Evolutionary conservation across 2,329 filamentous ascomycete genomes (phyloP), one percentile per base, ranked within the genome.

Genomic region (Septoria linicola): DNA sequence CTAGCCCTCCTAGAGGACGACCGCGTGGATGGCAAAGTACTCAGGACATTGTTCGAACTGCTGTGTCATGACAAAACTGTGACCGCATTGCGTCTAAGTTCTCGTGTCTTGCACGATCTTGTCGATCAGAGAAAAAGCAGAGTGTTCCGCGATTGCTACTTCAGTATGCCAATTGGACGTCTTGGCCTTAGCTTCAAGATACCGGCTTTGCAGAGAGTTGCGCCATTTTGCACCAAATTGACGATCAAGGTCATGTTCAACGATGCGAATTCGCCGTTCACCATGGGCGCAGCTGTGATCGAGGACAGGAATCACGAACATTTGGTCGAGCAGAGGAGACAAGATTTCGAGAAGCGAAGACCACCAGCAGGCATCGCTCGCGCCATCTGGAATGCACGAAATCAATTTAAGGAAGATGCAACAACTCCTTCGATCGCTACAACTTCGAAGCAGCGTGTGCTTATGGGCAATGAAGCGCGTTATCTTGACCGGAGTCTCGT

Each of bases 41-140:
- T 55, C n/a, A 17, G 32, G 16, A 20, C 16, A 2, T 46, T 63
- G 3, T 53, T 61, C 34, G 27, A 32, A 16, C 42, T 31, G 7
- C 48, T 64, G 16, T 42, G 53, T n/a, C 52, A 57, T 8, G 41
- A 48, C 16, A 31, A 4, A 3, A 51, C 55, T 1, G 44, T 64
- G 16, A 49, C 51, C 10, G 21, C 10, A n/a, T 20, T 64, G 32
- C 59, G 63, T 2, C 37, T 47, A 13, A 40, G 41, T 6, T 64
- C 59, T 4, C 42, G 51, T 10, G 35, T 30, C 25, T 3, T 50
- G 11, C 41, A 42, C 14, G 5, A 23, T 11, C 16, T 42, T 20
- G 46, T 54, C 14, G 46, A 54, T 3, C 34, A 36, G 35, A 39
- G 41, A 11, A 43, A 44, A 35, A 35, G 37, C 23, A 40, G 41